phyloP scores from a whole-genome alignment of 2,329 filamentous ascomycete species.

The Arachnopeziza araneosa region DNA sequence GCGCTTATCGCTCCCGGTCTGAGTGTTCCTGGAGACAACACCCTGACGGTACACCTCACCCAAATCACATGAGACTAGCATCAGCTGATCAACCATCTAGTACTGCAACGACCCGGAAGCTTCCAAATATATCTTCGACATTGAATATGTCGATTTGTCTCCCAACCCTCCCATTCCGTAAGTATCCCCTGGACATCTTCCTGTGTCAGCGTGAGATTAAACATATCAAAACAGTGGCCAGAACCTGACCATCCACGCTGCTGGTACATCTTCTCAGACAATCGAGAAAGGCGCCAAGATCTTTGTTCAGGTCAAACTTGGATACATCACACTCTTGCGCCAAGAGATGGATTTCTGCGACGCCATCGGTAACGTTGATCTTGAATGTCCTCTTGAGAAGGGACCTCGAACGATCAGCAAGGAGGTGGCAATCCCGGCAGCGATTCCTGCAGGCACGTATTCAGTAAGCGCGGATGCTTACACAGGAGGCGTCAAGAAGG shows the following conservation, averaged over 20 bases:
- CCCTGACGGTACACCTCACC: not conserved
- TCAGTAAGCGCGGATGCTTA: not conserved
- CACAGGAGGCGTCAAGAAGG: not conserved
- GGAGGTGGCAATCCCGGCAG: not conserved
- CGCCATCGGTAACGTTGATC: not conserved
- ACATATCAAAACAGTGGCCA: not conserved
- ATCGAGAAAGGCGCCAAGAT: not conserved
- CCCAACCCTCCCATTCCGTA: not conserved
- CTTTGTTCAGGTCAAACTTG: not conserved
- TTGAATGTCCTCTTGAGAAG: not conserved
- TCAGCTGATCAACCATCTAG: not conserved
- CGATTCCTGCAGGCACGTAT: not conserved
- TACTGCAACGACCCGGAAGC: not conserved
- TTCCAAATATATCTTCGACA: not conserved
- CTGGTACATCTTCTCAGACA: not conserved
- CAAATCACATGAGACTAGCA: not conserved
- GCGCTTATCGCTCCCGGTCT: not conserved
- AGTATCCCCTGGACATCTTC: not conserved
- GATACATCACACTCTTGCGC: not conserved
- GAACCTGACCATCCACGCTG: not conserved
- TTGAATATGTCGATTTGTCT: not conserved
- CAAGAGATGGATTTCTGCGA: not conserved
- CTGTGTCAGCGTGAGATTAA: not conserved
- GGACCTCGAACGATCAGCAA: not conserved
- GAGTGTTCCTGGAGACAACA: not conserved